These are phyloP conservation scores for Leccinum subgranulosum DNA, from an alignment of 768 basidiomycete species.

Conservation along the genomic window DNA sequence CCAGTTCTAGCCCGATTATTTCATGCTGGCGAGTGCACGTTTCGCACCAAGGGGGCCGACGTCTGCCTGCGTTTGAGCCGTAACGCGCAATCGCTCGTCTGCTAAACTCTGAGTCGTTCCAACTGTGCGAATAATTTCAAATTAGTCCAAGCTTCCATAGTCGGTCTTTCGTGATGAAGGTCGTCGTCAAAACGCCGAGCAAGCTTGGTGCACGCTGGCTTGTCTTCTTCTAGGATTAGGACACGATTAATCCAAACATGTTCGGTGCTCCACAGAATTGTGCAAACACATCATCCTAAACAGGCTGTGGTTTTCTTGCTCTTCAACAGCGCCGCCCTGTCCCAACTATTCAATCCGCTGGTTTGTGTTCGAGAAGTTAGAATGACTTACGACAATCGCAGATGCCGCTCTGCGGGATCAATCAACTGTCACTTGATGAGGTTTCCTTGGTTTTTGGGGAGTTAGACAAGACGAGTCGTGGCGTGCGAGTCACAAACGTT, in stretches of 20 bases:
- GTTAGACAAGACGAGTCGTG: background rate
- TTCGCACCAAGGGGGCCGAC: background rate
- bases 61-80: background rate
- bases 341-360: background rate
- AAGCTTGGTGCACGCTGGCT: background rate
- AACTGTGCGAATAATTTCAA: background rate
- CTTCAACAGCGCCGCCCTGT: background rate
- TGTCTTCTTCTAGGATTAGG: background rate
- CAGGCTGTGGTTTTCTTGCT: background rate
- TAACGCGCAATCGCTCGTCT: background rate
- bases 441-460: background rate
- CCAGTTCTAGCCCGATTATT: background rate
- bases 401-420: background rate
- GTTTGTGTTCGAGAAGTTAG: background rate
- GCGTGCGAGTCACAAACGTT: background rate
- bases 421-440: background rate
- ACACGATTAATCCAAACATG: background rate
- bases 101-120: background rate
- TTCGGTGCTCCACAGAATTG: background rate
- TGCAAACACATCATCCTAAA: background rate
- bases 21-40: background rate
- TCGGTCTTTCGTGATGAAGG: background rate
- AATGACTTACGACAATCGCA: background rate
- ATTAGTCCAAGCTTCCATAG: background rate
- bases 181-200: background rate